Percentiles rank a stretch among this genome's conserved stretches.
Evolutionary conservation across 2,329 filamentous ascomycete genomes (phyloP).

Genomic region (Xylariaceae sp.): DNA sequence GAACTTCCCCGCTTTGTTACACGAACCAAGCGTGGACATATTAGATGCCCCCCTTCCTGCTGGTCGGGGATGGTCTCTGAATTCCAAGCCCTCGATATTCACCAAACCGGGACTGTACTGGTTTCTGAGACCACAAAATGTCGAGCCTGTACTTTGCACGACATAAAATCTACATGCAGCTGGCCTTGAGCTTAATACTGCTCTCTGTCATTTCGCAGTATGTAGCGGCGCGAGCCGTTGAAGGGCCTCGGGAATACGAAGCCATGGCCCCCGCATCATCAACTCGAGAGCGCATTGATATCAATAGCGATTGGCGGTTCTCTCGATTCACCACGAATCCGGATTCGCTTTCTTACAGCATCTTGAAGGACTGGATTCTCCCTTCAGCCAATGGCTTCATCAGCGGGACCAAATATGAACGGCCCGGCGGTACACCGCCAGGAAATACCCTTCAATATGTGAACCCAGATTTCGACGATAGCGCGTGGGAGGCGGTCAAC

Average conservation of each 20-base stretch:
- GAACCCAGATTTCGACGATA: constrained; percentile 29
- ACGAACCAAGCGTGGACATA: background rate
- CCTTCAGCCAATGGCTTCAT: constrained; percentile 33
- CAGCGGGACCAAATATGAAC: constrained; percentile 25
- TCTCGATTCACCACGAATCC: constrained; percentile 34
- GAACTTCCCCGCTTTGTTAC: background rate
- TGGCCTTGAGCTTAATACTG: constrained; percentile 8
- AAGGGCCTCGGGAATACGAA: background rate
- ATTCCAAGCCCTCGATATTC: background rate
- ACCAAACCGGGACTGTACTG: background rate
- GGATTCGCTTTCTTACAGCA: constrained; percentile 34
- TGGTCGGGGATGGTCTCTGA: background rate
- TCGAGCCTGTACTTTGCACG: background rate
- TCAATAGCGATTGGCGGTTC: constrained; percentile 37
- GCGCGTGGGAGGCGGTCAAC: constrained; percentile 37
- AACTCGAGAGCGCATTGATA: constrained; percentile 32
- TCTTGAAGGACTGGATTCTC: constrained; percentile 34
- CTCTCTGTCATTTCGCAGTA: constrained; percentile 7
- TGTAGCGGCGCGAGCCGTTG: constrained; percentile 9
- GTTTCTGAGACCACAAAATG: constrained; percentile 9
- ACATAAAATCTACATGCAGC: constrained; percentile 6
- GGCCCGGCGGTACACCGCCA: constrained; percentile 26
- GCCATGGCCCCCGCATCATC: background rate
- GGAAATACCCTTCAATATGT: constrained; percentile 29
- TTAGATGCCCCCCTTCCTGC: constrained; percentile 5